Evolutionary conservation across 306 rosid genomes (phyloP), one percentile per base, ranked within the genome.

Genomic region (Mucuna pruriens): DNA sequence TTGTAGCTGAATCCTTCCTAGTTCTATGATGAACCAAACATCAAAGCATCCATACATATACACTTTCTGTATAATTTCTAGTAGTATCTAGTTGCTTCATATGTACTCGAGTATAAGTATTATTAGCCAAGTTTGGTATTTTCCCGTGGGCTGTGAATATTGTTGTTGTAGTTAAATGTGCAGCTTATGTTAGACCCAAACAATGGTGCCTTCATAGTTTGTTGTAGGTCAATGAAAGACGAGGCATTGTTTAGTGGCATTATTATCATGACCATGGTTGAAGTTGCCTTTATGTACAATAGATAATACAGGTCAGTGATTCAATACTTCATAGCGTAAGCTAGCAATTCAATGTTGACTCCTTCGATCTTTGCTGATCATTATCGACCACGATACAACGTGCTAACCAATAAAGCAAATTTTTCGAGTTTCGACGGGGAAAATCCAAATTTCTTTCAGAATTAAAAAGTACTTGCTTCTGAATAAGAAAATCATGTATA

Each of bases 41-140:
- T n/a, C n/a, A n/a, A n/a, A n/a, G n/a, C n/a, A n/a, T n/a, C n/a
- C n/a, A n/a, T n/a, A n/a, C n/a, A n/a, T n/a, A n/a, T n/a, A n/a
- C n/a, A n/a, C n/a, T n/a, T n/a, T n/a, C n/a, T 71, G 72, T 73
- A 60, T 65, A 86, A 55, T 77, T 76, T 51, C 34, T 11, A 5
- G 33, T 44, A 26, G 84, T 17, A 55, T 58, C 63, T 76, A 55
- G 39, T 39, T n/a, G 76, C 63, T 73, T 61, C 79, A 34, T 25
- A n/a, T 63, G 34, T 61, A 61, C 58, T 57, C 22, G 40, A 71
- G 80, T 39, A 55, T 6, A 70, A 52, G 62, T 42, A 61, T 64
- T 42, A 61, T 64, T 80, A 71, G 51, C 80, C 46, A 52, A 6
- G 48, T 75, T 60, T 44, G 79, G 42, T 19, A 12, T 26, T 69